Evolutionary conservation across 176 grass and related monocot species (phyloP).

Genomic region (Oryza coarctata): DNA sequence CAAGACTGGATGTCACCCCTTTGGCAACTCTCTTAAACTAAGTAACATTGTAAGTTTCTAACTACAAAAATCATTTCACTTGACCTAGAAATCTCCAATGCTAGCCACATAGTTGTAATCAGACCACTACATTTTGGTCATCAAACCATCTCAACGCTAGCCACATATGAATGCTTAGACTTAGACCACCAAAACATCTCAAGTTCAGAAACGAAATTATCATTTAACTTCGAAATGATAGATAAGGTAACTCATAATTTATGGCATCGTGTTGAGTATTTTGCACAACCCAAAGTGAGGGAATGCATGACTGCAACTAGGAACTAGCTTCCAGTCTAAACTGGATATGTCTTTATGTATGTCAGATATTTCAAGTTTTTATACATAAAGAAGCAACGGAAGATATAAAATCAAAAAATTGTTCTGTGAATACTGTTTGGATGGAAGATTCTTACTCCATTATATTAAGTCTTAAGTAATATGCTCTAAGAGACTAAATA

Average conservation of each 20-base stretch:
- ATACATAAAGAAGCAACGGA: neutral
- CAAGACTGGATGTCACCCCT: neutral
- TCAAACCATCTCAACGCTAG: no score
- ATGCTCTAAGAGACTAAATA: neutral
- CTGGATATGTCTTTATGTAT: conserved; percentile 8
- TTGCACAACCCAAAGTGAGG: neutral
- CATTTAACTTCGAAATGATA: neutral
- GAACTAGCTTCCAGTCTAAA: neutral
- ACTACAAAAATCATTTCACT: neutral
- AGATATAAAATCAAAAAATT: neutral
- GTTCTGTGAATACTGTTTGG: neutral
- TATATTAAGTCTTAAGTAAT: neutral
- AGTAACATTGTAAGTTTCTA: neutral
- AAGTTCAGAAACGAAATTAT: neutral
- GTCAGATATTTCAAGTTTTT: neutral
- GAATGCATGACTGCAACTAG: neutral
- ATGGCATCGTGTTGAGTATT: neutral
- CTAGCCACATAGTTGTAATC: neutral
- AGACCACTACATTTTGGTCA: neutral
- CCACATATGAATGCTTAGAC: neutral
- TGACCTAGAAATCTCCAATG: neutral
- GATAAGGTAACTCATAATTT: neutral
- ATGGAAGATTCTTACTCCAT: neutral
- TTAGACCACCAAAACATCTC: neutral
- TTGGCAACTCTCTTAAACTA: neutral